Conservation (phyloP, 1,284 basidiomycete species). For the Filobasidium uniguttulatum region DNA sequence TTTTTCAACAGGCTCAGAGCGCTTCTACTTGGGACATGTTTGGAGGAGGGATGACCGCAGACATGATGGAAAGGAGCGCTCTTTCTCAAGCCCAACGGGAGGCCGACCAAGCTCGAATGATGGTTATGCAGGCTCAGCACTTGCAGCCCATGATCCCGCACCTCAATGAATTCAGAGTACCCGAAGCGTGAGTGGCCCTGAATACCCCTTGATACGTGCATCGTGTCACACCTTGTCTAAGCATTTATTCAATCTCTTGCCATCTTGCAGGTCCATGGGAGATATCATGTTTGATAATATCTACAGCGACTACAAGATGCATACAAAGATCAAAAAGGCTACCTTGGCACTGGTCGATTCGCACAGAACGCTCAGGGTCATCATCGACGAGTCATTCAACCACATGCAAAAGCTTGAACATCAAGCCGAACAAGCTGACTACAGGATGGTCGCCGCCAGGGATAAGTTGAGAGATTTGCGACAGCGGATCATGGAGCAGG, state of each 20-base stretch:
- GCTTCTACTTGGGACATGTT: conserved; percentile 14
- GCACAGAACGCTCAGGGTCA: conserved; percentile 3
- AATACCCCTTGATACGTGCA: no score
- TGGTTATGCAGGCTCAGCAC: conserved; percentile 17
- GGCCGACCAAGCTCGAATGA: conserved; percentile 17
- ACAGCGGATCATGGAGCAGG: conserved; percentile 9
- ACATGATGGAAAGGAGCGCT: conserved; percentile 15
- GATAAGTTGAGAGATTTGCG: conserved; percentile 4
- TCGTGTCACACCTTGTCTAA: no score
- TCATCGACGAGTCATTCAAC: conserved; percentile 4
- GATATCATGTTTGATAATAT: conserved; percentile 22
- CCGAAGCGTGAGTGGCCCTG: conserved; percentile 16
- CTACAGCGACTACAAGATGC: conserved; percentile 19
- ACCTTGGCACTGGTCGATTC: background rate
- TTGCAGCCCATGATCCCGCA: conserved; percentile 16
- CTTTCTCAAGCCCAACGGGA: conserved; percentile 18
- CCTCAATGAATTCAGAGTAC: conserved; percentile 12
- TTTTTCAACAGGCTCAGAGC: conserved; percentile 1
- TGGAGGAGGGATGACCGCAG: conserved; percentile 12
- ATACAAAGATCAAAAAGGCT: conserved; percentile 15
- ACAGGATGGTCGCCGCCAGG: conserved; percentile 2
- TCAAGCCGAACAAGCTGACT: conserved; percentile 1
- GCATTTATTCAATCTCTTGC: no score
- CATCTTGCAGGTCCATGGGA: conserved; percentile 11
- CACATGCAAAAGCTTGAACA: conserved; percentile 7